Evolutionary conservation across 2,329 filamentous ascomycete genomes (phyloP).

Genomic region (Lachnellula willkommii): DNA sequence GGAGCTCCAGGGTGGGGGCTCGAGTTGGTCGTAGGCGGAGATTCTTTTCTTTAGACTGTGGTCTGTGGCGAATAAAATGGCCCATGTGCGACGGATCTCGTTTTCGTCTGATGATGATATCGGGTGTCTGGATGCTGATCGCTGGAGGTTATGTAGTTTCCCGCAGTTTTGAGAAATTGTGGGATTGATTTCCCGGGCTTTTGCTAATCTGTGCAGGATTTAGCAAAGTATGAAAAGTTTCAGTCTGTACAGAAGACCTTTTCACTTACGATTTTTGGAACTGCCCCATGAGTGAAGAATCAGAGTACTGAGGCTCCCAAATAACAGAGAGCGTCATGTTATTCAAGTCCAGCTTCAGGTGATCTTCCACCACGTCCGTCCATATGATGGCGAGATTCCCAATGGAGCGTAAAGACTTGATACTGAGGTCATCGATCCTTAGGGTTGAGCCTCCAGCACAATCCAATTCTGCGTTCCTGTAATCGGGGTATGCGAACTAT

Average conservation of each 20-base stretch:
- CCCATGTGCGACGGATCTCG: background rate
- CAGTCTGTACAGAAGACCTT: background rate
- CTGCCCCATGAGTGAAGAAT: background rate
- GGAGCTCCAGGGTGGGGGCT: background rate
- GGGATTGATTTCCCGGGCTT: background rate
- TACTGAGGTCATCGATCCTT: background rate
- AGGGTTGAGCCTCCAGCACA: background rate
- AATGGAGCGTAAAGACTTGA: background rate
- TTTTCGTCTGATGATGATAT: background rate
- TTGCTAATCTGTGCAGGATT: background rate
- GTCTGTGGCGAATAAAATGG: background rate
- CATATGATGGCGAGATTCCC: background rate
- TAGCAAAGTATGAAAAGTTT: background rate
- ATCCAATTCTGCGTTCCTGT: background rate
- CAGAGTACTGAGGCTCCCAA: background rate
- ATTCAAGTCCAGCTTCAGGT: background rate
- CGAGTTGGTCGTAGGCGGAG: background rate
- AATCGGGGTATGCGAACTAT: background rate
- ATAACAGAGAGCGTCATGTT: background rate
- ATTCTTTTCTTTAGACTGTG: background rate
- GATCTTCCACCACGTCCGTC: background rate
- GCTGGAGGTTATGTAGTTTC: background rate
- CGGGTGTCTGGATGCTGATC: background rate
- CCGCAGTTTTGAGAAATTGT: background rate
- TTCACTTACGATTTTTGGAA: background rate